phyloP scores from a whole-genome alignment of 78 protist genomes.

The Dictyostelium intermedium region DNA sequence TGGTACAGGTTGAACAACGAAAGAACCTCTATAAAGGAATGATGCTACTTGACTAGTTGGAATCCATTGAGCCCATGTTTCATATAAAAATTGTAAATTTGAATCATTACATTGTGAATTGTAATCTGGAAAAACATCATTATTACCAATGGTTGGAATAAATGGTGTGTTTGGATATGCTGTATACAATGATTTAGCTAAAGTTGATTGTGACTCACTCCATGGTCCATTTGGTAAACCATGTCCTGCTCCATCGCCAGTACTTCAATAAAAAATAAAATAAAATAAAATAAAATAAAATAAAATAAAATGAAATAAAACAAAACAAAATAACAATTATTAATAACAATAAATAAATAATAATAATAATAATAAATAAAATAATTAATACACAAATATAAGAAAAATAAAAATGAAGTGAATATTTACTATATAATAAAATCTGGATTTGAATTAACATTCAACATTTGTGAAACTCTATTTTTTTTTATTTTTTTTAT shows the following conservation, averaged over 20 bases:
- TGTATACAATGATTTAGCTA: neutral
- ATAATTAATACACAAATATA: neutral
- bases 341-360: neutral
- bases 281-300: neutral
- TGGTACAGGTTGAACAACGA: slow-evolving; percentile 9
- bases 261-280: neutral
- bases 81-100: slow-evolving; percentile 30
- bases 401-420: neutral
- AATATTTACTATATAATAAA: slow-evolving; percentile 54
- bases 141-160: slow-evolving; percentile 75
- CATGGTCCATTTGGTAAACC: slow-evolving; percentile 30
- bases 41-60: slow-evolving; percentile 20
- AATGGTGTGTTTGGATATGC: slow-evolving; percentile 3
- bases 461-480: slow-evolving; percentile 17
- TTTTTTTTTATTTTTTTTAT: neutral
- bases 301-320: neutral
- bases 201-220: slow-evolving; percentile 26
- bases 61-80: slow-evolving; percentile 55
- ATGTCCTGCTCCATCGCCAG: slow-evolving; percentile 73
- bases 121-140: slow-evolving; percentile 80
- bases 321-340: neutral
- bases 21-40: slow-evolving; percentile 23
- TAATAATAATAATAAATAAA: neutral
- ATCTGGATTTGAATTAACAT: slow-evolving; percentile 10
- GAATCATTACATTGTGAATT: slow-evolving; percentile 51